These are phyloP conservation scores for Hygrocybe punicea DNA, from an alignment of 768 basidiomycete genomes.

Conservation along the genomic window DNA sequence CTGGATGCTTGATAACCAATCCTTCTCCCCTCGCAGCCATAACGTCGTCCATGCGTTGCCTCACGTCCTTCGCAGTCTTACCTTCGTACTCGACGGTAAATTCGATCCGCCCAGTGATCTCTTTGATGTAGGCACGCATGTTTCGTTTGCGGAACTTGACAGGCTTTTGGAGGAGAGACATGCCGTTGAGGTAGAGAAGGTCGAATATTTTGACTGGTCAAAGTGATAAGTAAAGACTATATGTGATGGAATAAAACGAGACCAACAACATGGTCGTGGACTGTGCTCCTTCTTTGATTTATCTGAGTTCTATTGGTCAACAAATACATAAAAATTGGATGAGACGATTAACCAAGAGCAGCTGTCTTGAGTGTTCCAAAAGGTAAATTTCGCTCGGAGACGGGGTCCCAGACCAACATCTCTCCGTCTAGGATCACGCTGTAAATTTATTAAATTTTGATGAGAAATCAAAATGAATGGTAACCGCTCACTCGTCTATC, in stretches of 20 bases:
- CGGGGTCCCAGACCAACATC: conserved; percentile 97
- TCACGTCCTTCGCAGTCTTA: conserved; percentile 76
- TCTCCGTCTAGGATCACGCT: conserved; percentile 96
- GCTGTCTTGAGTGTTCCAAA: conserved; percentile 95
- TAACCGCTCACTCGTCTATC: conserved; percentile 71
- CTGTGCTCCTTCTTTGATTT: conserved; percentile 65
- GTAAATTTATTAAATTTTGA: background rate
- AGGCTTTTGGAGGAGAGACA: conserved; percentile 68
- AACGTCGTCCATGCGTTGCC: conserved; percentile 73
- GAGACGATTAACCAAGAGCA: conserved; percentile 60
- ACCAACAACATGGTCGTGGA: conserved; percentile 89
- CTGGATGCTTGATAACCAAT: conserved; percentile 83
- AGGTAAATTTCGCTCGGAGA: conserved; percentile 80
- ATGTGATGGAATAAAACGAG: background rate
- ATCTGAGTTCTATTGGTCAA: conserved; percentile 40
- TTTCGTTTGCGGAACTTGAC: conserved; percentile 77
- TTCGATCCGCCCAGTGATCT: conserved; percentile 77
- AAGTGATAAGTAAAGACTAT: background rate
- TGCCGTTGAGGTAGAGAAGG: conserved; percentile 83
- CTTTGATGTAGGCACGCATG: conserved; percentile 61
- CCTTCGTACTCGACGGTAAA: conserved; percentile 70
- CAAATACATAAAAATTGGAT: background rate
- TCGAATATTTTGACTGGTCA: conserved; percentile 91
- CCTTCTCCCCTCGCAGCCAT: conserved; percentile 89
- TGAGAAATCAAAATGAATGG: background rate